These are phyloP conservation scores for Phyllosticta capitalensis DNA, from an alignment of 2,329 filamentous ascomycete genomes.

Conservation along the genomic window DNA sequence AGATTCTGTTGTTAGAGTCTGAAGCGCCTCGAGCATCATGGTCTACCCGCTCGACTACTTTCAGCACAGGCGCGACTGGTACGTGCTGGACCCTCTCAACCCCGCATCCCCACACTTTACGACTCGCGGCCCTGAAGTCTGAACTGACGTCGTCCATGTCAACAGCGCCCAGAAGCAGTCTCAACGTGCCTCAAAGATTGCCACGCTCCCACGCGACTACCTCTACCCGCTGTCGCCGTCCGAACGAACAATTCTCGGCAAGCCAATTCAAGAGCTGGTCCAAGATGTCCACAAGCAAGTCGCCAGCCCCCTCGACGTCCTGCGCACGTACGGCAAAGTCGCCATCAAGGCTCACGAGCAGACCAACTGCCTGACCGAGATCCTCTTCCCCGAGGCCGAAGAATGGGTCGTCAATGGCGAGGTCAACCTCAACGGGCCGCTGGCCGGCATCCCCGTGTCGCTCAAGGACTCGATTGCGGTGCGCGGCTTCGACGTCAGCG, in stretches of 20 bases:
- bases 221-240: slow-evolving; percentile 52
- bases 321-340: slow-evolving; percentile 81
- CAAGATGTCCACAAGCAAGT: slow-evolving; percentile 62
- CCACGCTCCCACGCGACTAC: slow-evolving; percentile 56
- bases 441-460: slow-evolving; percentile 80
- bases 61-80: slow-evolving; percentile 64
- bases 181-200: slow-evolving; percentile 62
- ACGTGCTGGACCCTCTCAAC: slow-evolving; percentile 22
- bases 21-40: neutral
- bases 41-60: slow-evolving; percentile 43
- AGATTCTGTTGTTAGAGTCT: neutral
- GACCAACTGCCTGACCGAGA: slow-evolving; percentile 84
- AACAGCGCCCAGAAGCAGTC: slow-evolving; percentile 67
- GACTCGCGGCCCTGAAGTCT: neutral
- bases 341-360: slow-evolving; percentile 72
- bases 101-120: slow-evolving; percentile 1
- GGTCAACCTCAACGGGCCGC: slow-evolving; percentile 66
- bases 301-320: slow-evolving; percentile 58
- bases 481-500: slow-evolving; percentile 70
- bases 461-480: slow-evolving; percentile 71
- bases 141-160: neutral
- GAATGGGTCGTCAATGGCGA: slow-evolving; percentile 51
- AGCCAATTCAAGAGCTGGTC: slow-evolving; percentile 70
- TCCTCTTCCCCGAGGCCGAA: slow-evolving; percentile 72
- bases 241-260: slow-evolving; percentile 60